A percentile compares a stretch with the other conserved stretches of the same genome.
Evolutionary conservation across 164 flowering plant species (phyloP).

Genomic region (Dillenia turbinata): DNA sequence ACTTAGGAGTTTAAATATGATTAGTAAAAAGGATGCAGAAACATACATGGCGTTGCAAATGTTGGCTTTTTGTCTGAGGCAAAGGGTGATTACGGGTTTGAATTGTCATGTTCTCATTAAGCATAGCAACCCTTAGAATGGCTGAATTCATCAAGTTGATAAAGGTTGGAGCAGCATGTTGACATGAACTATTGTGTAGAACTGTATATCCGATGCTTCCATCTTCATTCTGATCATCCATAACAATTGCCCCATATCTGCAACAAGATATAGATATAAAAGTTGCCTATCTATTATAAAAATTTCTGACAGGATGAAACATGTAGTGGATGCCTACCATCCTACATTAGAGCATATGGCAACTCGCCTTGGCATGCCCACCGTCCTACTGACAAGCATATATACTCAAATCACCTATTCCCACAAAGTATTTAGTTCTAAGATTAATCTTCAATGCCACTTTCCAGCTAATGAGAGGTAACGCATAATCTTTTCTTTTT

Average conservation of each 20-base stretch:
- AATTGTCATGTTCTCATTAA: constrained; percentile 64
- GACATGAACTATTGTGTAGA: constrained; percentile 88
- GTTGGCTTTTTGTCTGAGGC: constrained; percentile 86
- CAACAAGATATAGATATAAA: constrained; percentile 5
- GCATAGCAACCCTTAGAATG: constrained; percentile 79
- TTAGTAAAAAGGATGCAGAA: constrained; percentile 9
- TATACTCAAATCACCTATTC: too few relatives aligned
- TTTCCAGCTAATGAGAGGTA: too few relatives aligned
- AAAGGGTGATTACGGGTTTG: constrained; percentile 88
- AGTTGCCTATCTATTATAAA: not conserved
- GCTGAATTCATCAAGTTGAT: constrained; percentile 90
- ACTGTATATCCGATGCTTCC: constrained; percentile 91
- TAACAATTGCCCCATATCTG: constrained; percentile 94
- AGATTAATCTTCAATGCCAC: too few relatives aligned
- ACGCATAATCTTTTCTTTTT: too few relatives aligned
- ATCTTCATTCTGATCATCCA: constrained; percentile 81
- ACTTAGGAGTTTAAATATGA: too few relatives aligned
- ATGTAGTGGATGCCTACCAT: too few relatives aligned
- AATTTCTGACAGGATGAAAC: not conserved
- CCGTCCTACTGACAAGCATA: too few relatives aligned
- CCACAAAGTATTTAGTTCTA: too few relatives aligned
- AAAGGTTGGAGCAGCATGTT: constrained; percentile 93
- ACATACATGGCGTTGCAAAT: constrained; percentile 77
- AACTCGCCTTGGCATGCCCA: too few relatives aligned
- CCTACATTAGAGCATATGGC: too few relatives aligned